phyloP scores from a whole-genome alignment of 192 early-diverging fungal genomes.

The Podochytrium sp. region DNA sequence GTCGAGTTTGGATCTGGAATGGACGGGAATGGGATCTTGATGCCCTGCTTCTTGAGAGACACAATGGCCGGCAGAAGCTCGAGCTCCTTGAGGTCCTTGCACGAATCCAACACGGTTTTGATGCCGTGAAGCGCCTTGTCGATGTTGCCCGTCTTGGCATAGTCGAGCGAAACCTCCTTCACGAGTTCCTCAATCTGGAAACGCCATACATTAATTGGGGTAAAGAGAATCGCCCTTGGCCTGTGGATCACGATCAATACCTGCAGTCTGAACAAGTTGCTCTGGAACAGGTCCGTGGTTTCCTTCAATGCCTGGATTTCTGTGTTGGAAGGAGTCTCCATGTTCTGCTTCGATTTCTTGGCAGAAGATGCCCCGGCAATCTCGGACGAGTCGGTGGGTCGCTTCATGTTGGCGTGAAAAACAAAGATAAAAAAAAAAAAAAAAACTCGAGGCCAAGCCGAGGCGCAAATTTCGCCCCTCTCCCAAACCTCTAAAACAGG shows the following conservation, averaged over 20 bases:
- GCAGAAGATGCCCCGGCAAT: too few species aligned
- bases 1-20: constrained; percentile 64
- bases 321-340: constrained; percentile 58
- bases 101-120: constrained; percentile 69
- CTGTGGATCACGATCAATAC: constrained; percentile 43
- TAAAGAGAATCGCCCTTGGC: constrained; percentile 9
- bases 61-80: background rate
- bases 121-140: constrained; percentile 70
- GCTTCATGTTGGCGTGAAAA: too few species aligned
- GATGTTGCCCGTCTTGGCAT: constrained; percentile 58
- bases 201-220: constrained; percentile 37
- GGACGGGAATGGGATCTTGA: constrained; percentile 74
- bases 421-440: too few species aligned
- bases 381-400: too few species aligned
- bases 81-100: constrained; percentile 55
- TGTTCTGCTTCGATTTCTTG: too few species aligned
- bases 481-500: too few species aligned
- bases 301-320: constrained; percentile 87
- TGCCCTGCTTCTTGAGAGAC: constrained; percentile 20
- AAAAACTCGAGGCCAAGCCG: too few species aligned
- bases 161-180: constrained; percentile 65
- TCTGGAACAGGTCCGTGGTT: constrained; percentile 81
- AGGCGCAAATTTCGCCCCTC: too few species aligned
- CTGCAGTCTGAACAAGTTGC: constrained; percentile 91
- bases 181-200: constrained; percentile 72